Conservation (phyloP, 225 moss, liverwort and hornwort species). For the Ulota crispa region DNA sequence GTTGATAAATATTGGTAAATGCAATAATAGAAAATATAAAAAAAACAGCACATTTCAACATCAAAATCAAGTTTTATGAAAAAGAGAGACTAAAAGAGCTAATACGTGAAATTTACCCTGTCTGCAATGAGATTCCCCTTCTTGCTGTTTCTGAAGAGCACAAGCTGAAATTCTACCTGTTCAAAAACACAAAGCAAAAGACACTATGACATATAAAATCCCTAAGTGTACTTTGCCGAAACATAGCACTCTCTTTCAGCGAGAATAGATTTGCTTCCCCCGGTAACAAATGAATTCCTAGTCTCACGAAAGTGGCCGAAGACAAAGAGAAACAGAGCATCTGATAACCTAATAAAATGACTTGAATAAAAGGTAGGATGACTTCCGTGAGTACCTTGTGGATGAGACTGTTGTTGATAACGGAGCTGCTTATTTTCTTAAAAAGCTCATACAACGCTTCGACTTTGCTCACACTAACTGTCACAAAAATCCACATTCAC, state of each 20-base stretch:
- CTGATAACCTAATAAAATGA: neutral
- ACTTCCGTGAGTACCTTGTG: slow-evolving; percentile 59
- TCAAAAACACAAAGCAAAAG: slow-evolving; percentile 7
- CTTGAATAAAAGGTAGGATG: neutral
- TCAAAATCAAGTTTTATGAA: too few relatives aligned
- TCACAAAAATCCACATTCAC: neutral
- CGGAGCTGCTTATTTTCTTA: slow-evolving; percentile 85
- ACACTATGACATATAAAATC: neutral
- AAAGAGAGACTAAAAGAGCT: too few relatives aligned
- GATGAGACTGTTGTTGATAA: slow-evolving; percentile 80
- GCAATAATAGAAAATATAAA: too few relatives aligned
- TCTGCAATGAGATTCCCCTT: slow-evolving; percentile 73
- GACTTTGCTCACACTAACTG: slow-evolving; percentile 86
- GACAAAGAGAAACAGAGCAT: neutral
- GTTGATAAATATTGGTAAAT: too few relatives aligned
- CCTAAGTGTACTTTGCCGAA: neutral
- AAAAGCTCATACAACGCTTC: slow-evolving; percentile 82
- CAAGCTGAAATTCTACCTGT: slow-evolving; percentile 92
- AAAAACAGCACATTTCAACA: too few relatives aligned
- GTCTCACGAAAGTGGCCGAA: neutral
- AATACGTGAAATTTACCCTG: slow-evolving; percentile 58
- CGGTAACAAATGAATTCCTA: neutral
- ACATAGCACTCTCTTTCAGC: neutral
- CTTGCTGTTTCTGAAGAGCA: slow-evolving; percentile 81
- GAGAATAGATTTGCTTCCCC: neutral